Evolutionary conservation across 2,329 filamentous ascomycete species (phyloP).

Genomic region (Ascocoryne sarcoides): DNA sequence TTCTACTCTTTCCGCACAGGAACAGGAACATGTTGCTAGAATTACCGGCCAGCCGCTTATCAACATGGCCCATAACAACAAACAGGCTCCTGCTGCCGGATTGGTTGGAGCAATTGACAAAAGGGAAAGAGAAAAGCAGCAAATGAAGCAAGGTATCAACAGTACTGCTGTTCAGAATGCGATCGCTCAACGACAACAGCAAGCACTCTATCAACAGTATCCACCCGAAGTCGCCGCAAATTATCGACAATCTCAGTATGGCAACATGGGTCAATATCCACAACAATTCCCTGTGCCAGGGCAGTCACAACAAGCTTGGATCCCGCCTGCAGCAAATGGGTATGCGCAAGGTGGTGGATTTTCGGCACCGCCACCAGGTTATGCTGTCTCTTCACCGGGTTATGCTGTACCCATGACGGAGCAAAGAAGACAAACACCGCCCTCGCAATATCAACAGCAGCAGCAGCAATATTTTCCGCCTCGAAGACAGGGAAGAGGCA

Average conservation of each 20-base stretch:
- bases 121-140: conserved; percentile 67
- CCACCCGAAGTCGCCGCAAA: conserved; percentile 13
- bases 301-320: conserved; percentile 26
- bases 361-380: conserved; percentile 20
- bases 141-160: conserved; percentile 59
- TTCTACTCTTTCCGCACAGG: conserved; percentile 66
- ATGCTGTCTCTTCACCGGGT: not conserved
- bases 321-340: conserved; percentile 24
- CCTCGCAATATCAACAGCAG: conserved; percentile 11
- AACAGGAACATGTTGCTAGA: conserved; percentile 82
- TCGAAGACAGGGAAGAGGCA: conserved; percentile 10
- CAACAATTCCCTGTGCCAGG: conserved; percentile 22
- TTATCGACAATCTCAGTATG: conserved; percentile 17
- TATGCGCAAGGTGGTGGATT: conserved; percentile 31
- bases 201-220: conserved; percentile 25
- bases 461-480: conserved; percentile 15
- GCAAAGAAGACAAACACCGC: conserved; percentile 9
- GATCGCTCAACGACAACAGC: conserved; percentile 59
- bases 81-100: conserved; percentile 43
- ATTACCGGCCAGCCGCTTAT: conserved; percentile 71
- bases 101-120: conserved; percentile 73
- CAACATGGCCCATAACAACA: conserved; percentile 40
- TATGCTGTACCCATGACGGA: conserved; percentile 2
- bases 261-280: conserved; percentile 19
- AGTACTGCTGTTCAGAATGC: conserved; percentile 66